Evolutionary conservation across 1,139 yeast genomes (phyloP).

Genomic region (Taphrina sp.): DNA sequence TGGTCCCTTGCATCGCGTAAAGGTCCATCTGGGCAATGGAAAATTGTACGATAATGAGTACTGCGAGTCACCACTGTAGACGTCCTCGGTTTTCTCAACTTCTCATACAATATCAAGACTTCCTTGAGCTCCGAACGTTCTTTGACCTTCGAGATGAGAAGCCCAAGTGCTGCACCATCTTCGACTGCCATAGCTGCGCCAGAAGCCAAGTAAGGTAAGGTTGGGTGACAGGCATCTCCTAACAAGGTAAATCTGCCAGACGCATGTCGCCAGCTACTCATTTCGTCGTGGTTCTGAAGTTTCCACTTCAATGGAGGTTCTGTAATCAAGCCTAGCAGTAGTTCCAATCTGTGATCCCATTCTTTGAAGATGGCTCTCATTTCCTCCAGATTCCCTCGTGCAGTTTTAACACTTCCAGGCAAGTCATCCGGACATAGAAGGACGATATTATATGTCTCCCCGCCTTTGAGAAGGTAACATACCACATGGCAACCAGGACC

Average conservation of each 20-base stretch:
- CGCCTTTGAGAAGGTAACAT: constrained; percentile 43
- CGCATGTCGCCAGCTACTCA: constrained; percentile 38
- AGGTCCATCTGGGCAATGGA: constrained; percentile 43
- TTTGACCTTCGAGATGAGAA: constrained; percentile 44
- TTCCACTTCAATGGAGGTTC: constrained; percentile 45
- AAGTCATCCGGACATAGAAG: constrained; percentile 42
- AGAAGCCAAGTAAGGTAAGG: constrained; percentile 48
- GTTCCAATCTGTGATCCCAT: constrained; percentile 45
- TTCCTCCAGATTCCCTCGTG: constrained; percentile 42
- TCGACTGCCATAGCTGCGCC: constrained; percentile 48
- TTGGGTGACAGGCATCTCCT: constrained; percentile 50
- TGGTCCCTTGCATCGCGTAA: constrained; percentile 41
- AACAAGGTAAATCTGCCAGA: constrained; percentile 43
- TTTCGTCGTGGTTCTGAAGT: constrained; percentile 43
- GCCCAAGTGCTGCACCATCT: constrained; percentile 42
- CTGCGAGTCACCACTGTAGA: constrained; percentile 43
- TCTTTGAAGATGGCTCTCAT: constrained; percentile 41
- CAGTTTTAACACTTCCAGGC: constrained; percentile 39
- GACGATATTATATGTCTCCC: constrained; percentile 39
- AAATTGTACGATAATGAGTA: constrained; percentile 40
- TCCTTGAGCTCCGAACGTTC: constrained; percentile 41
- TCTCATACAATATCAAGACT: constrained; percentile 39
- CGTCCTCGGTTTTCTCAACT: constrained; percentile 42
- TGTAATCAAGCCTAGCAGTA: constrained; percentile 39
- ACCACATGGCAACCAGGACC: constrained; percentile 46